Percentiles rank a stretch among this genome's conserved stretches.
Conservation (phyloP, 805 yeast species). For the Maudiozyma turicensis region DNA sequence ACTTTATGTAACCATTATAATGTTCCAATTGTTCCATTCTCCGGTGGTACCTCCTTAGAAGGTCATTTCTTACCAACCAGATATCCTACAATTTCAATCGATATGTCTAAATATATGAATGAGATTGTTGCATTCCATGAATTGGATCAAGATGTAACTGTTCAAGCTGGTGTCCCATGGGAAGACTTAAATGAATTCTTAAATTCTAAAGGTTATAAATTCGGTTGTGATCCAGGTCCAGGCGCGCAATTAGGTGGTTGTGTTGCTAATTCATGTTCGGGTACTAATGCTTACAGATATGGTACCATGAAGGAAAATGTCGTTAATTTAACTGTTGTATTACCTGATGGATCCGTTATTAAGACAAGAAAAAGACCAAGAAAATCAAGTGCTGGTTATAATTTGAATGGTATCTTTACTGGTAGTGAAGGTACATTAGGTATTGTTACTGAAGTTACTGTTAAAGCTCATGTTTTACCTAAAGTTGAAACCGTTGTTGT, state of each 20-base stretch:
- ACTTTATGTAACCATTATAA: slow-evolving; percentile 49
- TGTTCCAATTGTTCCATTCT: slow-evolving; percentile 67
- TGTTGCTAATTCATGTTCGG: slow-evolving; percentile 70
- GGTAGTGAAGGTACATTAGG: slow-evolving; percentile 81
- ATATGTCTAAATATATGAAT: slow-evolving; percentile 48
- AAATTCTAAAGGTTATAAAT: slow-evolving; percentile 41
- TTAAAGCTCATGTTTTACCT: slow-evolving; percentile 59
- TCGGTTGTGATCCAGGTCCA: slow-evolving; percentile 76
- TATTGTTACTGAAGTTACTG: slow-evolving; percentile 65
- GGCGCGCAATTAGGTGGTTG: slow-evolving; percentile 76
- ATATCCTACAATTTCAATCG: slow-evolving; percentile 54
- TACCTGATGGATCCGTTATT: slow-evolving; percentile 71
- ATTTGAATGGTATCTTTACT: slow-evolving; percentile 61
- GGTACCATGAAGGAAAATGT: slow-evolving; percentile 77
- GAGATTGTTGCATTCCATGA: slow-evolving; percentile 45
- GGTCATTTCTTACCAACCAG: slow-evolving; percentile 74
- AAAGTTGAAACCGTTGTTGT: slow-evolving; percentile 56
- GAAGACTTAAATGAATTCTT: slow-evolving; percentile 51
- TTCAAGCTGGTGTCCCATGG: slow-evolving; percentile 79
- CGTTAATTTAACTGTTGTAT: slow-evolving; percentile 56
- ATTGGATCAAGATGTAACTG: slow-evolving; percentile 59
- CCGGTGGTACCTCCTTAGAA: slow-evolving; percentile 74
- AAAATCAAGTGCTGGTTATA: slow-evolving; percentile 73
- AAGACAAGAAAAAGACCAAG: slow-evolving; percentile 71
- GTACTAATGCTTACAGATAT: slow-evolving; percentile 68